Base-by-base conservation (phyloP, 179 eudicot genomes). In the Patellifolia procumbens region DNA sequence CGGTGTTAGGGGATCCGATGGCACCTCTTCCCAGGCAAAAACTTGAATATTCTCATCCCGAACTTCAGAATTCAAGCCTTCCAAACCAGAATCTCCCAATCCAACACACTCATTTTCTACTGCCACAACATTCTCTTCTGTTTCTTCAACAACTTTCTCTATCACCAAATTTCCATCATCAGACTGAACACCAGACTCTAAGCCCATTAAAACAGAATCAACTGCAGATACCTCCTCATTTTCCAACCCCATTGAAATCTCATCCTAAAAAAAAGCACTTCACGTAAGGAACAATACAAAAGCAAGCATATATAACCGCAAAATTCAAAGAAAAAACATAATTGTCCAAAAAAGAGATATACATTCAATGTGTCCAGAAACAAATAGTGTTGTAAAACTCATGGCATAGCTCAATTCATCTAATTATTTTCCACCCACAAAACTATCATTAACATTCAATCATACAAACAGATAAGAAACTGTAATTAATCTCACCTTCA, bases 201-300 rank as follows among this genome's bases (percentile, higher is more conserved):
- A 48, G 66, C 60, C 74, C 55, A 75, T 72, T 10, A 48, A 37
- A 46, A 72, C 55, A 3, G 66, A 74, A 37, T 51, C 71, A 28
- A 22, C 58, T 26, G 65, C 55, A 20, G 72, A 48, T 6, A 66
- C 74, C 60, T 49, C 76, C 59, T 74, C 76, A 62, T 55, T 70
- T 68, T 74, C 59, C n/a, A 45, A 43, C 53, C 58, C 77, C 4
- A n/a, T 45, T 60, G 69, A 42, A 12, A 48, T 62, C 60, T 82
- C 87, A 71, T 82, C 75, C 87, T 85, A 60, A 26, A 70, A 78
- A 32, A 53, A 15, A 26, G 43, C 60, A 74, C 45, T 19, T 34
- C 28, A 60, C 24, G 56, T 13, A 24, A 66, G 2, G 6, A 52
- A 73, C 3, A 51, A 51, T 22, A 67, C 55, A 52, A 34, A 63